Percentiles rank a stretch among this genome's conserved stretches.
Conservation (phyloP, 257 asterid genomes). For the Fraxinus quadrangulata region DNA sequence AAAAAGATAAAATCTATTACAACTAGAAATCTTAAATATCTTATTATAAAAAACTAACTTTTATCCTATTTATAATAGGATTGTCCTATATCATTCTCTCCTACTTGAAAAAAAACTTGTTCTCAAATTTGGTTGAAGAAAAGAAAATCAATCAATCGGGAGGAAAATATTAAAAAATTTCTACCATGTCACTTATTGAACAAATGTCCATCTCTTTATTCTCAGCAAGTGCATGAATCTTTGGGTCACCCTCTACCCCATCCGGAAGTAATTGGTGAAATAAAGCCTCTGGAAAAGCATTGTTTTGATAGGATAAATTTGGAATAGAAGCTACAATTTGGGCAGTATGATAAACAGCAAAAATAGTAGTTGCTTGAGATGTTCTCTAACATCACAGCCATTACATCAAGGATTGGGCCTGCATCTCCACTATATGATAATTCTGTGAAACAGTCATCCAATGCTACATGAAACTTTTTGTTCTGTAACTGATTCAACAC, state of each 20-base stretch:
- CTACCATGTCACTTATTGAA: too few relatives aligned
- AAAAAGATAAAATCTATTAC: too few relatives aligned
- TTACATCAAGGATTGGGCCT: conserved; percentile 79
- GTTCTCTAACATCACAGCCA: conserved; percentile 88
- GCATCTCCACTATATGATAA: conserved; percentile 86
- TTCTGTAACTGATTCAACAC: conserved; percentile 78
- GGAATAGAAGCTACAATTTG: conserved; percentile 82
- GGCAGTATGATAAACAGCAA: conserved; percentile 73
- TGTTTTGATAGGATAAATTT: conserved; percentile 64
- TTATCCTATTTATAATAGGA: too few relatives aligned
- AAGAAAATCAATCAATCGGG: too few relatives aligned
- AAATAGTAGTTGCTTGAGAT: conserved; percentile 78
- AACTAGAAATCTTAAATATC: too few relatives aligned
- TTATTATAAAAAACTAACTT: too few relatives aligned
- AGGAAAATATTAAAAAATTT: too few relatives aligned
- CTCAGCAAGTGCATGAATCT: too few relatives aligned
- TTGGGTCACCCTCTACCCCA: conserved; percentile 39
- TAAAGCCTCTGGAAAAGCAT: conserved; percentile 94
- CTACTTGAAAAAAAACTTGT: too few relatives aligned
- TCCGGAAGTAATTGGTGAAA: conserved; percentile 93
- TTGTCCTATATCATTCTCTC: too few relatives aligned
- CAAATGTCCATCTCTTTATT: too few relatives aligned
- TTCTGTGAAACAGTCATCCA: conserved; percentile 82
- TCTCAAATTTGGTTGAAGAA: too few relatives aligned
- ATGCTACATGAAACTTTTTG: conserved; percentile 64